Evolutionary conservation across 768 basidiomycete genomes (phyloP).

Genomic region (Lentinus brumalis): DNA sequence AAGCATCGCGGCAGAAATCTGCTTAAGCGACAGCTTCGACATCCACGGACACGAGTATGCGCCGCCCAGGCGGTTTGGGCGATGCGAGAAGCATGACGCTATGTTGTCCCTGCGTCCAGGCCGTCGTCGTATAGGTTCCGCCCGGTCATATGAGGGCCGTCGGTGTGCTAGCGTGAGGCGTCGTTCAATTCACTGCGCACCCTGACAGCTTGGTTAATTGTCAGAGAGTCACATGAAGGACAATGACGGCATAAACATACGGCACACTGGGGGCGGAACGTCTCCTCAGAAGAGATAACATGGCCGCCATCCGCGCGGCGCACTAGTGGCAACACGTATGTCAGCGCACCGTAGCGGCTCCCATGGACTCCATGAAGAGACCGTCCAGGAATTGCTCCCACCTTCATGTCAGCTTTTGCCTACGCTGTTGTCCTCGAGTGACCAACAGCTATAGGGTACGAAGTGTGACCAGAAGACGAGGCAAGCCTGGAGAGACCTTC

Average conservation of each 20-base stretch:
- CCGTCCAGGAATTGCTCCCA: no score
- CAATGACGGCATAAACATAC: background rate
- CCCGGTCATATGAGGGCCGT: background rate
- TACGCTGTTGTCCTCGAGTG: no score
- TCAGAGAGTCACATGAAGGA: background rate
- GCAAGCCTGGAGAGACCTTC: background rate
- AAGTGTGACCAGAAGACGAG: background rate
- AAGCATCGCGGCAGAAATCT: no score
- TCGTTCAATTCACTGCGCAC: background rate
- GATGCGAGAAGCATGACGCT: background rate
- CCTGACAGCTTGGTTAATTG: background rate
- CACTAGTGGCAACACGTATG: background rate
- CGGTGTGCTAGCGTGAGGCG: background rate
- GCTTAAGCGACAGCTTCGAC: no score
- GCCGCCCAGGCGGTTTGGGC: no score
- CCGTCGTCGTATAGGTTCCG: background rate
- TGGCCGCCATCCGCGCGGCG: background rate
- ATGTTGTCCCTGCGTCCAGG: background rate
- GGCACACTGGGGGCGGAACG: background rate
- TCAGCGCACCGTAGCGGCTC: background rate
- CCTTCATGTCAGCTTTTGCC: no score
- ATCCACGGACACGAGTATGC: no score
- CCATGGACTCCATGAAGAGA: background rate
- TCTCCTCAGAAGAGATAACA: background rate
- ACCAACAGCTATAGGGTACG: background rate